Evolutionary conservation across 2,329 filamentous ascomycete genomes (phyloP), one percentile per base, ranked within the genome.

Genomic region (Beauveria pseudobassiana): DNA sequence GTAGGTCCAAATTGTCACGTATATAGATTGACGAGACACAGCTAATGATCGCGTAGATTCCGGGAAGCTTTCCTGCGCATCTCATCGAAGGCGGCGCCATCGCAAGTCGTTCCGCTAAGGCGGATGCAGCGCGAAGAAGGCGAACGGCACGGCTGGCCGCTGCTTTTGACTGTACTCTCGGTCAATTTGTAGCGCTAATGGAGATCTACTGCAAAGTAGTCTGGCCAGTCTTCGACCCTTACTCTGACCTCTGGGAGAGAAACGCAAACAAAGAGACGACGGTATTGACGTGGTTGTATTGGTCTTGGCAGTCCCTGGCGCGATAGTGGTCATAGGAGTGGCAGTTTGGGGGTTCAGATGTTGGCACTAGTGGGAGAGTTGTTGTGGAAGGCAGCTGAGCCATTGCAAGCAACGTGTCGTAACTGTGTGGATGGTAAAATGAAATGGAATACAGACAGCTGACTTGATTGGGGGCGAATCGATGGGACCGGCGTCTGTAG

Each of bases 141-240:
- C 57, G 54, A 42, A 16, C 22, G 26, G 49, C 22, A n/a, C 4
- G 30, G 38, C n/a, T 59, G 28, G 14, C 43, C 50, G 9, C 34
- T 16, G 10, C 38, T 26, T 38, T 45, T 30, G 30, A 42, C 48
- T 30, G 40, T 38, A 45, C 62, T 38, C 42, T 61, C 5, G 49
- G 58, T 2, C 58, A 34, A 22, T 20, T 54, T 26, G 42, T 43
- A 20, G 46, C 53, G 16, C 12, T 71, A 40, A 43, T 70, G 30
- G 59, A 38, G n/a, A 49, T 70, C 30, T 79, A 77, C 67, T 77
- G 70, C 74, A 62, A 60, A 46, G 63, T 73, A 14, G 70, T 78
- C 18, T 66, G 66, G 54, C 77, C 76, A 2, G 74, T 78, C 14
- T 76, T 80, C 62, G 67, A 77, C 65, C 64, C 66, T 8, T 65